Evolutionary conservation across 495 filamentous ascomycete genomes (phyloP), one percentile per base, ranked within the genome.

Genomic region (Penicillium salamii): DNA sequence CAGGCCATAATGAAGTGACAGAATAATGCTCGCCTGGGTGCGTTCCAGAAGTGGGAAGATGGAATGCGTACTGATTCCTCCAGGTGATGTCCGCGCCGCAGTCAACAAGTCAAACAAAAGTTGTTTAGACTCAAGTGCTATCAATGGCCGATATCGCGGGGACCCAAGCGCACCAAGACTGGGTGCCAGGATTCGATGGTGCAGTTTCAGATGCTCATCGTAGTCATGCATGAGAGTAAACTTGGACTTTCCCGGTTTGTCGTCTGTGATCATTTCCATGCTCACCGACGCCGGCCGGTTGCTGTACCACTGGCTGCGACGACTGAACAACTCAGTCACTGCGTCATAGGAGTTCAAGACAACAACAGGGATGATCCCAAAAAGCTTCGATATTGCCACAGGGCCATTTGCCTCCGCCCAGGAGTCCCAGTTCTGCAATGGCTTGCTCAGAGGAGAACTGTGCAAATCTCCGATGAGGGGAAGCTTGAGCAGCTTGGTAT

Each of bases 141-240:
- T 61, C 39, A 68, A 42, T 3, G 59, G 53, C 40, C 63, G 54
- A 26, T 59, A 63, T 13, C 56, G 41, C 13, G 52, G 32, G 7
- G 62, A 55, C 0, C 53, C 53, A 9, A 43, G 46, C 3, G 42
- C 46, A 0, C 57, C 60, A 2, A 66, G 58, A 24, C 63, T 66
- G 4, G 63, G 63, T 5, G 60, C 32, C 1, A 63, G 55, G 15
- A 68, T 56, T 3, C 62, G 62, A 26, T 65, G 62, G 41, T 68
- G 65, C 17, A 61, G 42, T 19, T 67, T 65, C 13, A 62, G 59
- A 9, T 62, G 49, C 21, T 62, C 54, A 40, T 63, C 62, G 35
- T 65, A 65, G 44, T 66, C 62, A 18, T 66, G 59, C 62, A 66
- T 66, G 33, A 66, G 34, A 12, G 59, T 66, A 28, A 66, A 66